Base-by-base conservation (phyloP, 192 early-diverging fungal genomes). In the Entomortierella beljakovae region DNA sequence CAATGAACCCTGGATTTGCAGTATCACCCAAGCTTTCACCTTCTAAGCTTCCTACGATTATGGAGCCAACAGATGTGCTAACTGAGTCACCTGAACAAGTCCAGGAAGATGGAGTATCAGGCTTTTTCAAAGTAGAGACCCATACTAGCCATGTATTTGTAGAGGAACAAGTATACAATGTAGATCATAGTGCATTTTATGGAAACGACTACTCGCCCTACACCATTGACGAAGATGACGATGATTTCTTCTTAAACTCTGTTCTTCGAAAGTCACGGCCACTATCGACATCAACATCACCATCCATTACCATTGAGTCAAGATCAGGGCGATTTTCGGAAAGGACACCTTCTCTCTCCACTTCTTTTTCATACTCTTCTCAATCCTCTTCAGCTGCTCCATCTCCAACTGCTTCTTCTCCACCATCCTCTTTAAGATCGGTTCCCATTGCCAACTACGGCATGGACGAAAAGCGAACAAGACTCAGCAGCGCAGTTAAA, bases 221-320 rank as follows among this genome's bases (percentile, higher is more conserved):
- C 34, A 79, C 57, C 64, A 79, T 79, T 23, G 75, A 79, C 38
- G 75, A 79, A 46, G 58, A 64, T 51, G 75, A 79, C 33, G 75
- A 79, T 20, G 75, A 79, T 32, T 79, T 79, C 31, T 79, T 79
- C 75, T 23, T 61, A 20, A 79, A 79, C 48, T 79, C 75, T 6
- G 75, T 79, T 35, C 62, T 79, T 22, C 66, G 57, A 29, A 79
- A 58, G 34, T n/a, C 51, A 26, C 32, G 28, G 31, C 54, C 18
- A 11, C 54, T 10, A 5, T n/a, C 25, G 18, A 26, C 34, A 5
- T n/a, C 25, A 16, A 26, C 34, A 16, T 7, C 18, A 26, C 51
- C 22, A 28, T 23, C 51, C 10, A 28, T 53, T 8, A 28, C 51
- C 9, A 9, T 29, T 53, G 25, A 9, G 13, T 26, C 22, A 9